Conservation (phyloP, 371 early-diverging fungal species). For the Lichtheimia ornata region DNA sequence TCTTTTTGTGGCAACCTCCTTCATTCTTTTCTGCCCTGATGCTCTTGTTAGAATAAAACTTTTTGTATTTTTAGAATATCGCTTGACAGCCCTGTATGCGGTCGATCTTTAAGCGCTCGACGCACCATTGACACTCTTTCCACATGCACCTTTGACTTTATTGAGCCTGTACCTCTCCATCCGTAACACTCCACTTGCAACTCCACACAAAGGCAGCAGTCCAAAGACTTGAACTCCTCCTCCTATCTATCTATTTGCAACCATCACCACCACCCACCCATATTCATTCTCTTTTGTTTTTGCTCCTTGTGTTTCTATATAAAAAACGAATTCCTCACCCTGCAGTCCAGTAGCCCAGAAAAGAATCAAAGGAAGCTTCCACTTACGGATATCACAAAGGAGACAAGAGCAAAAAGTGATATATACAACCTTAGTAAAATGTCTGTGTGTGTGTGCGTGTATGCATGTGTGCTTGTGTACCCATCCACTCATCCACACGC, state of each 20-base stretch:
- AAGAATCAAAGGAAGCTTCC: background rate
- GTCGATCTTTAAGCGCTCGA: background rate
- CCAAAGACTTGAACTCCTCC: background rate
- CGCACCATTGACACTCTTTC: too few species aligned
- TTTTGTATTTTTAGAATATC: constrained; percentile 9
- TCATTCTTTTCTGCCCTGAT: background rate
- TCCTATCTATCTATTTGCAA: background rate
- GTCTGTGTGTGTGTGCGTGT: too few species aligned
- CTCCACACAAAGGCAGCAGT: too few species aligned
- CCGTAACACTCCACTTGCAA: too few species aligned
- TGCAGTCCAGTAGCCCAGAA: background rate
- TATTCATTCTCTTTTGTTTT: background rate
- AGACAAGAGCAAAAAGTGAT: too few species aligned
- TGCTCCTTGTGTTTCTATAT: background rate
- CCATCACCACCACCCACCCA: background rate
- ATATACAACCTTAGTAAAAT: too few species aligned
- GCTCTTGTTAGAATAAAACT: background rate
- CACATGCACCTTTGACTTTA: too few species aligned
- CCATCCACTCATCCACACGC: too few species aligned
- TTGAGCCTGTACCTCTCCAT: too few species aligned
- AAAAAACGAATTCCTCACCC: constrained; percentile 4
- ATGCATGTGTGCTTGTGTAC: too few species aligned
- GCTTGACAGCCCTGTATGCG: background rate
- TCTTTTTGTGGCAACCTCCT: constrained; percentile 2
- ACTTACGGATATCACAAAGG: background rate